Base-by-base conservation (phyloP, 306 rosid genomes). In the Notholithocarpus densiflorus region DNA sequence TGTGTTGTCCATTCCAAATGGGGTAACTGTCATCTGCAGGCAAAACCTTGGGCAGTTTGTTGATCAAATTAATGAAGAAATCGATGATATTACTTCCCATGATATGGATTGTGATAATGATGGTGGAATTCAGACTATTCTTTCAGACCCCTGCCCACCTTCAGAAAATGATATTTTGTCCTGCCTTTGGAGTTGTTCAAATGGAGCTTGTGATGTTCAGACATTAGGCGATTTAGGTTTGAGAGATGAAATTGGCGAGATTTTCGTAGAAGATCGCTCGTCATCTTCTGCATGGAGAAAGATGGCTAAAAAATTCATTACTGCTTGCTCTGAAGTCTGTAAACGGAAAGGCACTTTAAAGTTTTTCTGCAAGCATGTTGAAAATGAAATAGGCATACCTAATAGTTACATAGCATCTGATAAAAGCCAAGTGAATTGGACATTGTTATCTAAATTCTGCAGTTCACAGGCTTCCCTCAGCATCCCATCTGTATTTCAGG, bases 191-290 rank as follows among this genome's bases (percentile, higher is more conserved):
- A 86, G 79, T 81, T 76, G 60, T 79, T 80, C 88, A 4, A 66
- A 34, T 73, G 84, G 87, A 72, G 82, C 79, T 14, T 70, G 27
- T 81, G 85, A 84, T 82, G 56, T 68, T 68, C 84, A 5, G 71
- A 75, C 74, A 56, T 78, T 86, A 71, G 79, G 72, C 69, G 85
- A 76, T 74, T 45, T 23, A 52, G 74, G 79, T 70, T 78, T 81
- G 69, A 60, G 80, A 73, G 93, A 90, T 81, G 98, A 78, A 71
- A 92, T 94, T 85, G 98, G 99, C 55, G 97, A 93, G 88, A 76
- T 93, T 79, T 86, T 82, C 76, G 97, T 84, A 69, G 97, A 93
- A 87, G 94, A 89, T 79, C 70, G 71, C 68, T 93, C 97, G 5
- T 85, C 94, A 31, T 76, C 86, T 66, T 80, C 85, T 40, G 99